Conservation (phyloP, 148 eudicot species). For the Vaccinium darrowii region DNA sequence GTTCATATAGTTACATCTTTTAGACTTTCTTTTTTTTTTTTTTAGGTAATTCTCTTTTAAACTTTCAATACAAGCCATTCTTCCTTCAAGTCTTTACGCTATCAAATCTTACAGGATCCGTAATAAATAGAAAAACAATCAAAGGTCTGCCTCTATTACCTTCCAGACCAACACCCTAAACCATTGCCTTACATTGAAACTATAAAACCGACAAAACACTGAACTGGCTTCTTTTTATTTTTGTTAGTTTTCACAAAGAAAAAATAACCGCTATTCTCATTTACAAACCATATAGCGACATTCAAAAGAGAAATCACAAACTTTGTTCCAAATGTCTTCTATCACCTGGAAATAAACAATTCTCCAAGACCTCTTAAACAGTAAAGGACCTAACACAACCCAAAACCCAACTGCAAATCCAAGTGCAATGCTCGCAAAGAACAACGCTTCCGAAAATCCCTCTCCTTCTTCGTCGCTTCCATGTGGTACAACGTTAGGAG, state of each 20-base stretch:
- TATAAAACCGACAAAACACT: no score
- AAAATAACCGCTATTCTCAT: background rate
- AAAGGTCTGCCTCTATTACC: no score
- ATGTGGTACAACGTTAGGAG: background rate
- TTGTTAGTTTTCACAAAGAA: background rate
- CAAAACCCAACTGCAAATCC: conserved; percentile 10
- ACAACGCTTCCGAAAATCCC: background rate
- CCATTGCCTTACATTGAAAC: no score
- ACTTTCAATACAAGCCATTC: no score
- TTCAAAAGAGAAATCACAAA: background rate
- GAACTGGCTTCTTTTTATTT: no score
- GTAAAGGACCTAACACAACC: background rate
- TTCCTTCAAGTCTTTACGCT: no score
- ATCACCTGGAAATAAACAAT: background rate
- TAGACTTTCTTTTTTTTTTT: no score
- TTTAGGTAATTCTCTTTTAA: no score
- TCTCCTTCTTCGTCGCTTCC: background rate
- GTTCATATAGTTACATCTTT: no score
- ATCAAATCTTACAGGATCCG: no score
- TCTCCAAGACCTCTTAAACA: conserved; percentile 6
- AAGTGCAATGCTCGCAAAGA: background rate
- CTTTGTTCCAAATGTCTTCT: background rate
- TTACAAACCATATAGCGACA: background rate
- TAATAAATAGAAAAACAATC: no score
- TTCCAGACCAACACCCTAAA: no score